Percentiles rank a stretch among this genome's conserved stretches.
phyloP scores from a whole-genome alignment of 1,139 yeast genomes.

The Geotrichum cucujoidarum region DNA sequence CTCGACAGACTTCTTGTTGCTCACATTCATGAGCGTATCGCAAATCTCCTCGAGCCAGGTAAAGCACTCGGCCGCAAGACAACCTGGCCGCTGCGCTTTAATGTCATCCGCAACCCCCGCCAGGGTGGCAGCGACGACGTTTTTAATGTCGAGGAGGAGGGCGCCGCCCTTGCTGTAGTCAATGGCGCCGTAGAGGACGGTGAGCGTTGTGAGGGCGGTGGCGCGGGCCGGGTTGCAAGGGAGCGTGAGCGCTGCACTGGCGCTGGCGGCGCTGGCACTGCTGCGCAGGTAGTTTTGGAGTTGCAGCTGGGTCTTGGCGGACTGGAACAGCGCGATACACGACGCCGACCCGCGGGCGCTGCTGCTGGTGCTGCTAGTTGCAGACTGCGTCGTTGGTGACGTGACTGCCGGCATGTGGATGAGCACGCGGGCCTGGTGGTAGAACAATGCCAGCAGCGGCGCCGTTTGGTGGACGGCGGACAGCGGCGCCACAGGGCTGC shows the following conservation, averaged over 20 bases:
- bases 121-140: constrained; percentile 28
- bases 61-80: constrained; percentile 24
- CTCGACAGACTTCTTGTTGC: constrained; percentile 1
- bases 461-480: constrained; percentile 48
- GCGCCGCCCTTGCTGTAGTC: constrained; percentile 86
- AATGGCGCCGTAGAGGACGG: constrained; percentile 73
- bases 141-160: constrained; percentile 63
- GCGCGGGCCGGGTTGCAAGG: constrained; percentile 70
- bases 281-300: constrained; percentile 50
- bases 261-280: too few species aligned
- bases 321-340: constrained; percentile 67
- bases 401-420: constrained; percentile 75
- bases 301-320: constrained; percentile 61
- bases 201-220: constrained; percentile 59
- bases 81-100: constrained; percentile 29
- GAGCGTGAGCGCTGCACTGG: constrained; percentile 47
- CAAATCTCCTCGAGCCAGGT: constrained; percentile 28
- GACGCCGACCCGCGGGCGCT: constrained; percentile 48
- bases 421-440: constrained; percentile 74
- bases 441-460: constrained; percentile 56
- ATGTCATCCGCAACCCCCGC: constrained; percentile 28
- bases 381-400: constrained; percentile 29
- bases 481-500: constrained; percentile 44
- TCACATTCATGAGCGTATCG: constrained; percentile 24
- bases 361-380: constrained; percentile 21